Evolutionary conservation across 176 grass and related monocot species (phyloP).

Genomic region (Canna indica): DNA sequence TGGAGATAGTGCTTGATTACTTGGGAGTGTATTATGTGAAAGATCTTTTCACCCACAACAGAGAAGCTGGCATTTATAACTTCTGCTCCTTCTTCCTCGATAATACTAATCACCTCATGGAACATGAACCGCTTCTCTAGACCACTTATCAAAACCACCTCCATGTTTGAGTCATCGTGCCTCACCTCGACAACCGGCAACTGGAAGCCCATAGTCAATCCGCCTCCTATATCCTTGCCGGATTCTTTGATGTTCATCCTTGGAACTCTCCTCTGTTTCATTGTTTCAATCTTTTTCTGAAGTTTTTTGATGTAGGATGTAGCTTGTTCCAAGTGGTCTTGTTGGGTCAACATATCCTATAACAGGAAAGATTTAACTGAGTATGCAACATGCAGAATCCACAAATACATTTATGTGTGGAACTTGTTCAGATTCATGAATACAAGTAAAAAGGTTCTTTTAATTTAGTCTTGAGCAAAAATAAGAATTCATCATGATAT

Average conservation of each 20-base stretch:
- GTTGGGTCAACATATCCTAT: conserved; percentile 51
- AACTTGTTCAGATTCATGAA: too few species aligned
- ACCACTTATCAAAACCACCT: conserved; percentile 55
- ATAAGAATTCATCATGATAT: too few species aligned
- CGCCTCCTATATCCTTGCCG: neutral
- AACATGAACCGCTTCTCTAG: conserved; percentile 34
- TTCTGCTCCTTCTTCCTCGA: conserved; percentile 82
- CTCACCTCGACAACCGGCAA: conserved; percentile 67
- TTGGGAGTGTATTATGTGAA: conserved; percentile 79
- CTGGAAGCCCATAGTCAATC: neutral
- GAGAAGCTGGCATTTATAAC: conserved; percentile 76
- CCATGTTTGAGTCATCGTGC: conserved; percentile 36
- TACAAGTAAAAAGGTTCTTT: too few species aligned
- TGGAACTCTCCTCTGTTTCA: conserved; percentile 28
- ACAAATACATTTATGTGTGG: too few species aligned
- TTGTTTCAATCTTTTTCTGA: conserved; percentile 30
- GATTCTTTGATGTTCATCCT: neutral
- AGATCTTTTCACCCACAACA: conserved; percentile 54
- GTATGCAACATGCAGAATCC: too few species aligned
- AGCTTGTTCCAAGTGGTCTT: conserved; percentile 56
- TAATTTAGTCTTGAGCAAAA: too few species aligned
- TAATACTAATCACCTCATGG: conserved; percentile 59
- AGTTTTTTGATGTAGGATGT: conserved; percentile 71
- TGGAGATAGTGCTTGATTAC: neutral
- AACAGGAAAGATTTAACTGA: too few species aligned